Evolutionary conservation across 2,329 filamentous ascomycete genomes (phyloP).

Genomic region (Coniochaeta sp.): DNA sequence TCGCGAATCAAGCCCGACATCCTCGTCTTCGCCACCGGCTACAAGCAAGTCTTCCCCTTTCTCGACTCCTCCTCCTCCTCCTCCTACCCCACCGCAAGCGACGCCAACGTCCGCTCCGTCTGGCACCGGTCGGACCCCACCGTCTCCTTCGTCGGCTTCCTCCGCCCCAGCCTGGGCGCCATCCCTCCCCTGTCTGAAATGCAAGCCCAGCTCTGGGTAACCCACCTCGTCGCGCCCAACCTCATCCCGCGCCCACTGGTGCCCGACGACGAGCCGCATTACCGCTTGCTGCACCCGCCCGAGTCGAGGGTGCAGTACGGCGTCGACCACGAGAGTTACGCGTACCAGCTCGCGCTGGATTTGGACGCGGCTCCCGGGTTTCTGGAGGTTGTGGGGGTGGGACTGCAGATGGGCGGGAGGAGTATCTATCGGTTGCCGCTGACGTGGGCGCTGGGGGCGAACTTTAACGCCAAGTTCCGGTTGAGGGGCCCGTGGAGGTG

Average conservation of each 20-base stretch:
- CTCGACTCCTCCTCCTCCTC: conserved; percentile 1
- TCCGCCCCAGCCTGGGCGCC: conserved; percentile 31
- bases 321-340: conserved; percentile 35
- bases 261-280: conserved; percentile 30
- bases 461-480: conserved; percentile 32
- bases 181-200: conserved; percentile 33
- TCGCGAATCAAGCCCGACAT: conserved; percentile 32
- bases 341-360: conserved; percentile 34
- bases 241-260: conserved; percentile 16
- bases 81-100: conserved; percentile 23
- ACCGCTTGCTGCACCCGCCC: conserved; percentile 27
- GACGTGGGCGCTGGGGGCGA: conserved; percentile 31
- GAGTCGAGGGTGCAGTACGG: conserved; percentile 30
- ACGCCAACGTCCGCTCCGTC: conserved; percentile 29
- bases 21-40: conserved; percentile 40
- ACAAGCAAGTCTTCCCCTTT: conserved; percentile 29
- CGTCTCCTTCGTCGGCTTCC: conserved; percentile 31
- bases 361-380: conserved; percentile 30
- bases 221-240: conserved; percentile 20
- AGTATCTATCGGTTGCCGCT: conserved; percentile 27
- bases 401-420: conserved; percentile 12
- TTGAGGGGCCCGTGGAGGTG: conserved; percentile 30
- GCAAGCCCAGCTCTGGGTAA: conserved; percentile 33
- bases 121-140: conserved; percentile 21
- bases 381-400: conserved; percentile 20